A percentile compares a stretch with the other conserved stretches of the same genome.
These are phyloP conservation scores for Trametes versicolor DNA, from an alignment of 1,284 basidiomycete genomes.

Conservation along the genomic window DNA sequence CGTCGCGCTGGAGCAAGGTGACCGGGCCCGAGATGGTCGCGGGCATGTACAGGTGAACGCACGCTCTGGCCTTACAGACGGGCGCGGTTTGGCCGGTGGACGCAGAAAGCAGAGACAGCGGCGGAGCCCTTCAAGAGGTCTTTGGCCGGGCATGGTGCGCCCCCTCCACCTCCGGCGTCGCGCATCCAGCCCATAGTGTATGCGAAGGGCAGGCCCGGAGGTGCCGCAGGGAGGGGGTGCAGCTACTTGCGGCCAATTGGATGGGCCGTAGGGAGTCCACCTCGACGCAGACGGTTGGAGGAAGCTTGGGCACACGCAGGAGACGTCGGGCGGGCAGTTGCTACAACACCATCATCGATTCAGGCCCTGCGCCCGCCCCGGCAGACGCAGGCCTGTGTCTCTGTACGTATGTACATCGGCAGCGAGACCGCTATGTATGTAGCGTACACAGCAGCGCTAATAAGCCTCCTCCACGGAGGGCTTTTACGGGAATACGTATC, in stretches of 20 bases:
- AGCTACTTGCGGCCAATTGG: not conserved
- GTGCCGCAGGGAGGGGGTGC: not conserved
- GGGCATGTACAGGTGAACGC: slow-evolving; percentile 70
- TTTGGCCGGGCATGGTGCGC: not conserved
- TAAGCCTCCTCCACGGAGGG: slow-evolving; percentile 28
- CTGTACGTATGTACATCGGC: slow-evolving; percentile 30
- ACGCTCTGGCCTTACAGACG: no score
- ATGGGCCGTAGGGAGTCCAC: not conserved
- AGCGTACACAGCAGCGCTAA: slow-evolving; percentile 28
- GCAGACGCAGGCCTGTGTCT: not conserved
- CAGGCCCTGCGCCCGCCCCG: slow-evolving; percentile 3
- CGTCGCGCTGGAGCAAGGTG: slow-evolving; percentile 77
- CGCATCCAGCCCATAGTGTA: not conserved
- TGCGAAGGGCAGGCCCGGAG: not conserved
- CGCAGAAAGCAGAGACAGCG: no score
- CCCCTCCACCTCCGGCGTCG: not conserved
- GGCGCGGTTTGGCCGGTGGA: no score
- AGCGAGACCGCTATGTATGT: slow-evolving; percentile 19
- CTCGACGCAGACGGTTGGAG: no score
- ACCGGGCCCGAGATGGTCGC: slow-evolving; percentile 66
- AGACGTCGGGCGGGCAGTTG: not conserved
- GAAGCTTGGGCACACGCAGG: not conserved
- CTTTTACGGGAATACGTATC: slow-evolving; percentile 22
- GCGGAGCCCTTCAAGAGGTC: no score
- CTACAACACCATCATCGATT: slow-evolving; percentile 21